Evolutionary conservation across 495 filamentous ascomycete genomes (phyloP), one percentile per base, ranked within the genome.

Genomic region (Neurospora sp.): DNA sequence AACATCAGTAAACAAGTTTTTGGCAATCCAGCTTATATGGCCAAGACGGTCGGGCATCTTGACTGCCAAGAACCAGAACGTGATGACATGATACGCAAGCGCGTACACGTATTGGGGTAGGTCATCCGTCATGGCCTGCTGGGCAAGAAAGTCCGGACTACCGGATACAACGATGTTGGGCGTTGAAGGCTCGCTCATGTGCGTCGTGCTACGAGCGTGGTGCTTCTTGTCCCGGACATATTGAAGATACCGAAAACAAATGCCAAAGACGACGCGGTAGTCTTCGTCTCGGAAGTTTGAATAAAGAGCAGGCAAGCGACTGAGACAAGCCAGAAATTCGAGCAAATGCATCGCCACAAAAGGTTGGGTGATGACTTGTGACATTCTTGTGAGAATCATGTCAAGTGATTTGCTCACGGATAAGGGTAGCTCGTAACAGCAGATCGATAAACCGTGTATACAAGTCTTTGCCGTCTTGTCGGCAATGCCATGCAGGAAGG

Each of bases 31-130:
- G 65, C 89, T 88, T 65, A 97, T 92, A 73, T 96, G 91, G 73
- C 89, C 93, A 20, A 89, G 87, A 38, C 96, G 90, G 74, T 98
- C 94, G 48, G 89, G 85, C 40, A 97, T 86, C 79, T 92, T 94
- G 73, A 98, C 79, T 8, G 93, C 91, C 70, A 98, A 83, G 79
- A 97, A 98, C 96, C 96, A 99, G 76, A 97, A 97, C 3, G 93
- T 92, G 75, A 98, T 93, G 76, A 97, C 94, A 80, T 98, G 94
- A 79, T 97, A 97, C 7, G 96, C 94, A 35, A 98, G 84, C 1
- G 93, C 91, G 78, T 94, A 94, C 39, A 98, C 93, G 79, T 99
- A 99, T 79, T 94, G 93, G 1, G 93, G 92, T 9, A 95, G 85
- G 76, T 93, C 92, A 68, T 89, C 87, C 7, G 84, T 81, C 22